Evolutionary conservation across 768 basidiomycete species (phyloP), one percentile per base, ranked within the genome.

Genomic region (Tulasnella sp.): DNA sequence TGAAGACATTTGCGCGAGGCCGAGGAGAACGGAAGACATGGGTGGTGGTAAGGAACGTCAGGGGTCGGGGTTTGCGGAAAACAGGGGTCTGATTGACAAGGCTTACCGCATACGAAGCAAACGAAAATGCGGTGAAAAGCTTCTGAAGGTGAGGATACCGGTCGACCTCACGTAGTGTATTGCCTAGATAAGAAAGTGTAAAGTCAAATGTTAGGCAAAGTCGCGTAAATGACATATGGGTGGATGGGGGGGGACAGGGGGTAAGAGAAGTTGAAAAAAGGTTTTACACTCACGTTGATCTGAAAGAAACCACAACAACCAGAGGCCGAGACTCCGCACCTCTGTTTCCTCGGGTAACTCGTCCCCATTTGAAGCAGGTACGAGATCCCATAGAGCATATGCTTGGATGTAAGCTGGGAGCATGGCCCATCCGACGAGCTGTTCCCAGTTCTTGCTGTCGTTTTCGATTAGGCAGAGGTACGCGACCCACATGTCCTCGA

Each of bases 381-480:
- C 44, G 46, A 80, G 72, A 41, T 80, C 79, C 72, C 74, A 80
- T 44, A 87, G 87, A 48, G 91, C 84, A 79, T 88, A 90, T 1
- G 78, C 28, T 73, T 89, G 87, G 12, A 90, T 86, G 64, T 89
- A 91, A 6, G 81, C 81, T 50, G 88, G 87, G 3, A 91, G 86
- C 4, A 89, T 88, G 0, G 90, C 92, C 34, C 85, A 86, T 79
- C 89, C 86, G 54, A 81, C 82, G 74, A 93, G 89, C 85, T 91
- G 91, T 4, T 83, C 85, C 48, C 87, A 87, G 84, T 94, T 94
- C 84, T 88, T 89, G 46, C 92, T 92, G 85, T 93, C 92, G 85
- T 92, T 90, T 81, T 93, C 93, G 4, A 89, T 85, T 84, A 92
- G 84, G 88, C 94, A 89, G 64, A 92, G 83, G 76, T 89, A 90